Base-by-base conservation (phyloP, 345 rosid species). In the Acer campestre region DNA sequence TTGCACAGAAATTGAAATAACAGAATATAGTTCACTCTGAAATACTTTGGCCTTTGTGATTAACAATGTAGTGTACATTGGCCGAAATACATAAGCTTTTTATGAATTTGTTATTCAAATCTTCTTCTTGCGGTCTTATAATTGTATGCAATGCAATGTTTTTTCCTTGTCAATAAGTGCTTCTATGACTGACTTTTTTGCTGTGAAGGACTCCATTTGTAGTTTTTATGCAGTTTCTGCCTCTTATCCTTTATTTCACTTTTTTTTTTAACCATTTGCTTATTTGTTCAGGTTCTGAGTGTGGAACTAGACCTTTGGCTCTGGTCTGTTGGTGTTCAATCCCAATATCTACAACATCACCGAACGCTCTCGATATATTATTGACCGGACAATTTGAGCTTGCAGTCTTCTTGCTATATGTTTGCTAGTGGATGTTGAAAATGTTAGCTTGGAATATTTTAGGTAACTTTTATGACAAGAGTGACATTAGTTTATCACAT, bases 281-380 rank as follows among this genome's bases (percentile, higher is more conserved):
- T 68, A 6, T 75, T 68, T 70, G 56, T 81, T 48, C 90, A 92
- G 97, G 94, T 90, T 75, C 82, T 87, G 53, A 90, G 92, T 75
- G 84, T 87, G 77, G 94, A 92, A 81, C 79, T 92, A 84, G 97
- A 92, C 85, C 94, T 92, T 71, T 92, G 97, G 97, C 93, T 92
- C 35, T 92, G 95, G 95, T 85, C 95, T 71, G 82, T 81, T 23
- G 95, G 95, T 12, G 82, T 93, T 65, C 89, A 79, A 68, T 80
- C 77, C 51, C 81, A 87, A 18, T 87, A 90, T 25, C 86, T 92
- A 31, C 91, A 70, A 80, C 89, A 88, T 73, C 95, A 92, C 73
- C 84, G 91, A 27, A 89, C 93, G 0, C 91, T 92, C 76, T 89
- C 95, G 1, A 89, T 89, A 72, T 91, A 91, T 77, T 91, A 88